phyloP scores from a whole-genome alignment of 129 eudicot genomes.

The Chrysanthemum lavandulifolium region DNA sequence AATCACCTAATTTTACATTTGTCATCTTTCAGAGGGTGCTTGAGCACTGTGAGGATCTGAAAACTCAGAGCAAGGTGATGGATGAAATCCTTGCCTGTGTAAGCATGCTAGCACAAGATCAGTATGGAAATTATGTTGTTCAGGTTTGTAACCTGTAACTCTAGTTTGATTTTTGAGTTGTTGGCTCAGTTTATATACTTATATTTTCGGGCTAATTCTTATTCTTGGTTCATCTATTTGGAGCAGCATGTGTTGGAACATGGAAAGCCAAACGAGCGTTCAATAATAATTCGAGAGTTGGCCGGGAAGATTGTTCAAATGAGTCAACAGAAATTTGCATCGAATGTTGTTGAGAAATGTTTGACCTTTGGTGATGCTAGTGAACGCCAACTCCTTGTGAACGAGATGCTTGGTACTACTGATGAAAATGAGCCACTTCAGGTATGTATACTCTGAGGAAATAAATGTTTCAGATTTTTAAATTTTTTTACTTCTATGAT shows the following conservation, averaged over 20 bases:
- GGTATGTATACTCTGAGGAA: slow-evolving; percentile 30
- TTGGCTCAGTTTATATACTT: neutral
- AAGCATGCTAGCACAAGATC: slow-evolving; percentile 79
- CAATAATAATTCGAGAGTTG: slow-evolving; percentile 65
- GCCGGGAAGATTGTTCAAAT: slow-evolving; percentile 67
- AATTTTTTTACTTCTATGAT: neutral
- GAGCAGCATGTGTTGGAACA: slow-evolving; percentile 81
- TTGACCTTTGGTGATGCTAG: slow-evolving; percentile 64
- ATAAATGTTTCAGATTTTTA: neutral
- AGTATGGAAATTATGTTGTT: slow-evolving; percentile 78
- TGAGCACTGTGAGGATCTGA: slow-evolving; percentile 61
- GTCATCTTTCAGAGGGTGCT: slow-evolving; percentile 53
- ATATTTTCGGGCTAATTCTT: slow-evolving; percentile 11
- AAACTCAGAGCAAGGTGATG: slow-evolving; percentile 70
- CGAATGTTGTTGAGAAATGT: slow-evolving; percentile 62
- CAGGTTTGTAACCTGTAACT: slow-evolving; percentile 46
- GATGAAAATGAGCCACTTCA: slow-evolving; percentile 68
- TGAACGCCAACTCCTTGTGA: slow-evolving; percentile 62
- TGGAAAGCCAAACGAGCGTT: slow-evolving; percentile 72
- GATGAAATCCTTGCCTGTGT: slow-evolving; percentile 72
- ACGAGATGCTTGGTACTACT: slow-evolving; percentile 47
- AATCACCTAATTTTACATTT: neutral
- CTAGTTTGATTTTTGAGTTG: neutral
- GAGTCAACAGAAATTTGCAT: too few relatives aligned
- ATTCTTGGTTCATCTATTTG: neutral